A percentile compares a stretch with the other conserved stretches of the same genome.
phyloP scores from a whole-genome alignment of 495 filamentous ascomycete genomes.

The Xylaria palmicola region DNA sequence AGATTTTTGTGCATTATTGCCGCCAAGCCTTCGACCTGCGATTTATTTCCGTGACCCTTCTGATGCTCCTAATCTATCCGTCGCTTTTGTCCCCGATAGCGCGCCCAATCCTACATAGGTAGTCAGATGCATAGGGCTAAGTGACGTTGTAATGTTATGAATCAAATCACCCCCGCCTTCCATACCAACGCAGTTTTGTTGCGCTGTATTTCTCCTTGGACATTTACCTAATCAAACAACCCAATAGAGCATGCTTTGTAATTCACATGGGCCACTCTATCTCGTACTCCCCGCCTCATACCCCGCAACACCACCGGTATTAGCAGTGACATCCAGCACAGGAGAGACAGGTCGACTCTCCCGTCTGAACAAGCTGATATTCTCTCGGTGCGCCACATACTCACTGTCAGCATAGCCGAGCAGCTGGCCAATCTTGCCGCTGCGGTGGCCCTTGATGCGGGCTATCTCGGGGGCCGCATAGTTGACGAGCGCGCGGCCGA shows the following conservation, averaged over 20 bases:
- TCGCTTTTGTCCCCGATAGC: not conserved
- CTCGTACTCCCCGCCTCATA: slow-evolving; percentile 27
- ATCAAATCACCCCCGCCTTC: too few relatives aligned
- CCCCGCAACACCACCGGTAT: slow-evolving; percentile 26
- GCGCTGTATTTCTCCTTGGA: not conserved
- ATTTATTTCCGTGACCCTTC: not conserved
- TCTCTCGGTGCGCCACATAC: slow-evolving; percentile 88
- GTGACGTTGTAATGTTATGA: not conserved
- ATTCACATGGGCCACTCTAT: slow-evolving; percentile 6
- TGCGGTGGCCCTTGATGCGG: slow-evolving; percentile 80
- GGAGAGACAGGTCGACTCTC: slow-evolving; percentile 45
- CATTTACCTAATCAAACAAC: not conserved
- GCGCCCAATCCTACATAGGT: not conserved
- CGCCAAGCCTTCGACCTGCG: not conserved
- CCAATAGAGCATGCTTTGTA: not conserved
- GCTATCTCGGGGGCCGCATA: slow-evolving; percentile 82
- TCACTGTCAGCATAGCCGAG: slow-evolving; percentile 92
- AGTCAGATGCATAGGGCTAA: not conserved
- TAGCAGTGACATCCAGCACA: slow-evolving; percentile 26
- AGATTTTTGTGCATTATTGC: not conserved
- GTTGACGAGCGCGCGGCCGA: slow-evolving; percentile 90
- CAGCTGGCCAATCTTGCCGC: slow-evolving; percentile 70
- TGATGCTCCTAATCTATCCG: not conserved
- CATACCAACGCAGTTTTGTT: not conserved
- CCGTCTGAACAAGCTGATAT: slow-evolving; percentile 69